Evolutionary conservation across 1,284 basidiomycete genomes (phyloP).

Genomic region (Boletus subluridellus): DNA sequence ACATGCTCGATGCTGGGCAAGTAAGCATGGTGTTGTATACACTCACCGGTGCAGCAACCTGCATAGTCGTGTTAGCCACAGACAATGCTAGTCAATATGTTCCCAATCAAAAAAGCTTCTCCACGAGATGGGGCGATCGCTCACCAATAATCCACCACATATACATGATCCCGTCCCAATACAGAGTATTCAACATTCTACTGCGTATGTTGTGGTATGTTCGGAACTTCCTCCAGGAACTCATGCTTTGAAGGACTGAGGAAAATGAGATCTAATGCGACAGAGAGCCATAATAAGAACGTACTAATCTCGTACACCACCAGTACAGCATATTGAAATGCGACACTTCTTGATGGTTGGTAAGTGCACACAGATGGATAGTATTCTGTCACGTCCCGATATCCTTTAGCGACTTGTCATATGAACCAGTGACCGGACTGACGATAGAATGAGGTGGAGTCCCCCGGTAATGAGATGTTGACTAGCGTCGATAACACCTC

Average conservation of each 20-base stretch:
- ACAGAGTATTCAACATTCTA: constrained; percentile 21
- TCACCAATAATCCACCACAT: constrained; percentile 29
- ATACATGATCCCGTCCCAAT: constrained; percentile 31
- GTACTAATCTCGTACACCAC: too few relatives aligned
- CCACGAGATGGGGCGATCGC: neutral
- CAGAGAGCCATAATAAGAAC: too few relatives aligned
- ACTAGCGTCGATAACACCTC: too few relatives aligned
- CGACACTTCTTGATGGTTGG: too few relatives aligned
- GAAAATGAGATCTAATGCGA: neutral
- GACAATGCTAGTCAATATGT: constrained; percentile 17
- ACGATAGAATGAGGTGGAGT: too few relatives aligned
- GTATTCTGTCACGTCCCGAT: too few relatives aligned
- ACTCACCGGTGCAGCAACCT: constrained; percentile 24
- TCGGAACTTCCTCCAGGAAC: too few relatives aligned
- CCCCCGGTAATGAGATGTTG: too few relatives aligned
- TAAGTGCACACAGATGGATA: too few relatives aligned
- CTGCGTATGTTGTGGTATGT: constrained; percentile 9
- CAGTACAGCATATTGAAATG: too few relatives aligned
- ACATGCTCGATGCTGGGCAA: neutral
- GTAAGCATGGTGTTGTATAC: neutral
- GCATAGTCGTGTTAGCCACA: constrained; percentile 17
- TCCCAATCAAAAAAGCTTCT: neutral
- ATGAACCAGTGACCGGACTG: too few relatives aligned
- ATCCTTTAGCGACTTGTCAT: too few relatives aligned
- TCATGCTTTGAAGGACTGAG: constrained; percentile 23